These are phyloP conservation scores for Terfezia boudieri DNA, from an alignment of 495 filamentous ascomycete genomes.

Conservation along the genomic window DNA sequence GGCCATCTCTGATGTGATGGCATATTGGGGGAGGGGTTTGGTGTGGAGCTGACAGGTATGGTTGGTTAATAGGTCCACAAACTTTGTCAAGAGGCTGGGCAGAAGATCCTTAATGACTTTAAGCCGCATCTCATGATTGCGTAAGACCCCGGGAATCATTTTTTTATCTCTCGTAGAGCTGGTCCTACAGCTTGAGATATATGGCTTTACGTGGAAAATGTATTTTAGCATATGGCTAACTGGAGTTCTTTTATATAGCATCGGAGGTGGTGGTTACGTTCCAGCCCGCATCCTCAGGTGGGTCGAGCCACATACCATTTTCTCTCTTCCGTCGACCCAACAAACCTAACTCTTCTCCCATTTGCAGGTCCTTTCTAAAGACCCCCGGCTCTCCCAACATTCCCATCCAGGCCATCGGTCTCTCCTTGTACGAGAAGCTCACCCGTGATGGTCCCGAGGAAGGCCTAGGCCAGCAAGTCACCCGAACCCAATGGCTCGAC, in stretches of 20 bases:
- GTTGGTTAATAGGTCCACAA: slow-evolving; percentile 57
- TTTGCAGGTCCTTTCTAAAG: slow-evolving; percentile 62
- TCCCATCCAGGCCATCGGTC: slow-evolving; percentile 95
- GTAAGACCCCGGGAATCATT: background rate
- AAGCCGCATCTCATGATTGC: slow-evolving; percentile 93
- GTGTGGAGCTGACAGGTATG: slow-evolving; percentile 12
- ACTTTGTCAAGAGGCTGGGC: slow-evolving; percentile 68
- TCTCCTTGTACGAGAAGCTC: slow-evolving; percentile 86
- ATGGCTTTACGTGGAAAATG: too few species aligned
- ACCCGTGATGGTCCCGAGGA: slow-evolving; percentile 32
- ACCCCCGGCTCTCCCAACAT: slow-evolving; percentile 73
- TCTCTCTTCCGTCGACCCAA: background rate
- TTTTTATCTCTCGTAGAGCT: background rate
- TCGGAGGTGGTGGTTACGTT: slow-evolving; percentile 92
- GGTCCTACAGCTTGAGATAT: too few species aligned
- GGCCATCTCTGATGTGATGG: background rate
- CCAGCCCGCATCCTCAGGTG: slow-evolving; percentile 71
- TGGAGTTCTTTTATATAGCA: slow-evolving; percentile 20
- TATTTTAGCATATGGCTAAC: background rate
- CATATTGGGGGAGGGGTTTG: background rate
- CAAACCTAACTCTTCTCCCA: background rate
- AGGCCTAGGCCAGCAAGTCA: slow-evolving; percentile 70
- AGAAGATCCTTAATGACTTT: slow-evolving; percentile 58
- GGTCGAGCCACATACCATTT: slow-evolving; percentile 15
- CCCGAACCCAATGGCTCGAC: slow-evolving; percentile 95